Percentiles rank a stretch among this genome's conserved stretches.
Conservation (phyloP, 78 protist genomes). For the Dictyostelium discoideum region DNA sequence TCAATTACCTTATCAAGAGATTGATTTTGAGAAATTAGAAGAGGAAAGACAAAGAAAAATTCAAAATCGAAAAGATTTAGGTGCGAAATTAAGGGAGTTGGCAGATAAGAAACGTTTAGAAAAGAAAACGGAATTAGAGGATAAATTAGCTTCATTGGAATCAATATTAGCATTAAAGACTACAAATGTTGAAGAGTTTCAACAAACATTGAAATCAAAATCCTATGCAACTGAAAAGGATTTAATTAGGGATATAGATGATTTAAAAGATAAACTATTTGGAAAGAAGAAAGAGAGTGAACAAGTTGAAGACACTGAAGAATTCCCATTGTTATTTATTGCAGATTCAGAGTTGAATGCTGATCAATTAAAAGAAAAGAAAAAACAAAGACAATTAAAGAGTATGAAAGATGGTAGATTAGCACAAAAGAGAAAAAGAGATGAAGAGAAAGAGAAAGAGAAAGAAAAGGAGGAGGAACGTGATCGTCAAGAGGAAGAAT, state of each 20-base stretch:
- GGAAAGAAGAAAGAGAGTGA: slow-evolving; percentile 33
- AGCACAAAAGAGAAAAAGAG: slow-evolving; percentile 55
- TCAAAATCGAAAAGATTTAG: slow-evolving; percentile 48
- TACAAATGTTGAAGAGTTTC: background rate
- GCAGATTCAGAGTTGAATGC: slow-evolving; percentile 29
- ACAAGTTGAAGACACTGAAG: slow-evolving; percentile 17
- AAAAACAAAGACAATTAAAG: slow-evolving; percentile 37
- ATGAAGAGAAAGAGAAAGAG: slow-evolving; percentile 56
- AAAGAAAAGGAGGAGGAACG: slow-evolving; percentile 33
- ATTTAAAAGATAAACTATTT: slow-evolving; percentile 29
- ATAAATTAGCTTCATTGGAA: slow-evolving; percentile 3
- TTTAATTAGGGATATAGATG: slow-evolving; percentile 22
- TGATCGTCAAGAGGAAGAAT: slow-evolving; percentile 41
- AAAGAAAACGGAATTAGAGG: slow-evolving; percentile 38
- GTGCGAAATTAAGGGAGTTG: slow-evolving; percentile 40
- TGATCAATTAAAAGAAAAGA: slow-evolving; percentile 60
- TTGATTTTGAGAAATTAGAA: slow-evolving; percentile 54
- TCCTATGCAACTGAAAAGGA: slow-evolving; percentile 10
- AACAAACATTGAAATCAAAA: background rate
- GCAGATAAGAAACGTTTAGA: slow-evolving; percentile 70
- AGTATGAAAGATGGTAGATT: slow-evolving; percentile 40
- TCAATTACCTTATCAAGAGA: slow-evolving; percentile 65
- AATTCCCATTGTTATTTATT: slow-evolving; percentile 43
- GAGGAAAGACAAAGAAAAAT: slow-evolving; percentile 65
- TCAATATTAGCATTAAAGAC: slow-evolving; percentile 1